Evolutionary conservation across 2,329 filamentous ascomycete species (phyloP), one percentile per base, ranked within the genome.

Genomic region (Xylaria sp.): DNA sequence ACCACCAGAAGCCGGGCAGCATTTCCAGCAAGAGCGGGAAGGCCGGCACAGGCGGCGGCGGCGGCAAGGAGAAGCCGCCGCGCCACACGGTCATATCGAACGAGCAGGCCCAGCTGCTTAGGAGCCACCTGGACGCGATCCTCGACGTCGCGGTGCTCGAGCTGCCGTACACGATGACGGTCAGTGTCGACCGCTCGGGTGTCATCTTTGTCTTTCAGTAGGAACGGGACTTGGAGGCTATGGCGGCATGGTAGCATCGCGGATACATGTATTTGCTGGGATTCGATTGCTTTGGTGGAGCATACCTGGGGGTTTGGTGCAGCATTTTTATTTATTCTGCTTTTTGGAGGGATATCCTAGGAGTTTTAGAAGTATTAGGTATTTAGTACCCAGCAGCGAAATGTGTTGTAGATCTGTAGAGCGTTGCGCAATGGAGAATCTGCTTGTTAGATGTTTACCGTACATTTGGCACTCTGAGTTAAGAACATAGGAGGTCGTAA

Each of bases 81-180:
- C 87, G 93, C 71, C 92, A 91, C 69, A 95, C 93, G 12, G 91
- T 98, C 32, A 96, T 98, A 70, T 94, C 92, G 69, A 83, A 92
- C 72, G 92, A 97, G 81, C 94, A 98, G 78, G 93, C 97, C 79
- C 89, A 93, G 80, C 79, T 99, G 73, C 82, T 98, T 65, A 92
- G 90, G 78, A 93, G 91, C 67, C 96, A 99, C 81, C 80, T 98
- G 75, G 96, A 99, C 81, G 90, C 90, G 3, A 90, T 99, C 67
- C 87, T 92, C 76, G 95, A 98, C 81, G 90, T 98, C 73, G 92
- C 92, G n/a, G 82, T 98, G 76, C 80, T 99, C 73, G 93, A 98
- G 82, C 85, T 88, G 71, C 96, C 96, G 27, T 98, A 97, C 79
- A 92, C 92, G 4, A 98, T 98, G 93, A 92, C 94, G 39, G 85